A percentile compares a stretch with the other conserved stretches of the same genome.
Conservation (phyloP, 192 early-diverging fungal genomes). For the Phlyctochytrium bullatum region DNA sequence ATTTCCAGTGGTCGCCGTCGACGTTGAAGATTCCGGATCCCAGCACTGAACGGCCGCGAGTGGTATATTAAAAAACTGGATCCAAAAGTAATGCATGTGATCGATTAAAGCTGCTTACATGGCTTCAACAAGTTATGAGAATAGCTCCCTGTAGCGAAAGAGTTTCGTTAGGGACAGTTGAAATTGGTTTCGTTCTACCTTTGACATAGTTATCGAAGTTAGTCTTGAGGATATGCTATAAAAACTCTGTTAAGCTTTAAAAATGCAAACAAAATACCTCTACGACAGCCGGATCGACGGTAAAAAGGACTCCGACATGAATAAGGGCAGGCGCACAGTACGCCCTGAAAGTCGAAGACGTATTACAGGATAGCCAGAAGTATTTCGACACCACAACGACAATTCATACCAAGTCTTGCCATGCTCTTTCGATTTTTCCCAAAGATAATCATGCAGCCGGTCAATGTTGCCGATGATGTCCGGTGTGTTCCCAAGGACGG, state of each 20-base stretch:
- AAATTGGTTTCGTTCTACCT: constrained; percentile 8
- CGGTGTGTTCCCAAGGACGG: not conserved
- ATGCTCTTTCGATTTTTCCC: not conserved
- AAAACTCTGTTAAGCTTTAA: too few species aligned
- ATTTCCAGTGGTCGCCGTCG: constrained; percentile 60
- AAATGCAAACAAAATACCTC: too few species aligned
- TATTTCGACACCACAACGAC: too few species aligned
- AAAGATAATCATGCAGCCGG: not conserved
- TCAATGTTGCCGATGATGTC: not conserved
- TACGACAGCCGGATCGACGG: constrained; percentile 5
- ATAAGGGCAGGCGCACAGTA: too few species aligned
- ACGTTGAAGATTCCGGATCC: constrained; percentile 66
- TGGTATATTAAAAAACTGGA: too few species aligned
- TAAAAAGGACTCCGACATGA: not conserved
- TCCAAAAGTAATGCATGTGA: too few species aligned
- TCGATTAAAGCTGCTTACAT: too few species aligned
- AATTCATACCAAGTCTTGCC: not conserved
- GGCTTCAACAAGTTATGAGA: too few species aligned
- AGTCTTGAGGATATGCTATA: constrained; percentile 10
- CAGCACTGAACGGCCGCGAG: too few species aligned
- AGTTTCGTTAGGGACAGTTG: not conserved
- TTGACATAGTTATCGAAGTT: constrained; percentile 34
- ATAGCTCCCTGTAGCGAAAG: too few species aligned
- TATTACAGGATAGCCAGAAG: too few species aligned
- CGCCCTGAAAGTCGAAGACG: too few species aligned